These are phyloP conservation scores for Exsudoporus floridanus DNA, from an alignment of 1,284 basidiomycete genomes.

Conservation along the genomic window DNA sequence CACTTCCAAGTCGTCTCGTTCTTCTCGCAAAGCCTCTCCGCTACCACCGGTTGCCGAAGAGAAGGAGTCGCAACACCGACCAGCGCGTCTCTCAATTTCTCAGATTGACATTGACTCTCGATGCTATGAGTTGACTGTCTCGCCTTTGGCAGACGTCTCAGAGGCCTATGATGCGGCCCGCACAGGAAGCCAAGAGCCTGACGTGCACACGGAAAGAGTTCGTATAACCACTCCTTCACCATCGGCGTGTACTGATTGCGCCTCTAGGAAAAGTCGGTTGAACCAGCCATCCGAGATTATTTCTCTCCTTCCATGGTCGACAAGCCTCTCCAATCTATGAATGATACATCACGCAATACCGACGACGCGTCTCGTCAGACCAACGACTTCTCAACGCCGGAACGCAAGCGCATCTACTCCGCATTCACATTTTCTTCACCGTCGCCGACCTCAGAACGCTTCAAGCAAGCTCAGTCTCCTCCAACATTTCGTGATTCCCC, in stretches of 20 bases:
- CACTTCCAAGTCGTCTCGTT: slow-evolving; percentile 32
- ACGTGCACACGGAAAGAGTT: slow-evolving; percentile 26
- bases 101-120: slow-evolving; percentile 48
- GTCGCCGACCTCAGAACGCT: slow-evolving; percentile 55
- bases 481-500: slow-evolving; percentile 10
- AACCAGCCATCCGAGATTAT: slow-evolving; percentile 55
- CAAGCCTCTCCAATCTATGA: slow-evolving; percentile 11
- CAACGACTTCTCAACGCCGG: slow-evolving; percentile 60
- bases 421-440: slow-evolving; percentile 75
- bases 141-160: slow-evolving; percentile 62
- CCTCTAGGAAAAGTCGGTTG: slow-evolving; percentile 48
- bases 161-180: slow-evolving; percentile 45
- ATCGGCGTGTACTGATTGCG: slow-evolving; percentile 16
- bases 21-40: slow-evolving; percentile 42
- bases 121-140: slow-evolving; percentile 64
- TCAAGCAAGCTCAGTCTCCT: slow-evolving; percentile 36
- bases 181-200: slow-evolving; percentile 40
- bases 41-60: slow-evolving; percentile 50
- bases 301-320: slow-evolving; percentile 40
- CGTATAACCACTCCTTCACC: slow-evolving; percentile 8
- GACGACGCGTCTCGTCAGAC: slow-evolving; percentile 29
- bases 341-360: slow-evolving; percentile 14
- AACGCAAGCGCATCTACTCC: slow-evolving; percentile 67
- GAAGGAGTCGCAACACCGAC: slow-evolving; percentile 33
- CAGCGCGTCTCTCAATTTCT: slow-evolving; percentile 24